Percentiles rank a stretch among this genome's conserved stretches.
Evolutionary conservation across 2,329 filamentous ascomycete genomes (phyloP).

Genomic region (Fusarium sp.): DNA sequence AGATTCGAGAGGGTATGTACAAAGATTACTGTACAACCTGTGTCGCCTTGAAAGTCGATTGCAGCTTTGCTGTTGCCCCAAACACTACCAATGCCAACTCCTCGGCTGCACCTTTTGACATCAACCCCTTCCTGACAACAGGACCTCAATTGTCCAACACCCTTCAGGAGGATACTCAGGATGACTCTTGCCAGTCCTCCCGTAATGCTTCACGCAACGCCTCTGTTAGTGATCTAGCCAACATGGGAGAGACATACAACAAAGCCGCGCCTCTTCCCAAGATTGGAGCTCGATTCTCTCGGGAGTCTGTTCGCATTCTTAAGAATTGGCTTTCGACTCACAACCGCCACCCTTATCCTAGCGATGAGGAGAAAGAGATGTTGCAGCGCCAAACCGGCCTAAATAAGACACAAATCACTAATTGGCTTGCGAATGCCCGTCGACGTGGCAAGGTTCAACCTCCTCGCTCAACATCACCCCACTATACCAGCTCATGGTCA

Average conservation of each 20-base stretch:
- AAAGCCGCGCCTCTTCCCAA: conserved; percentile 63
- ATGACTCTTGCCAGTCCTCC: conserved; percentile 44
- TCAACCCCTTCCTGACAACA: conserved; percentile 61
- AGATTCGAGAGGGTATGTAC: conserved; percentile 69
- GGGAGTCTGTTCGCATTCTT: conserved; percentile 82
- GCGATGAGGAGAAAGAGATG: conserved; percentile 85
- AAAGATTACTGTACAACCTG: conserved; percentile 73
- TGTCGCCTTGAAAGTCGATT: conserved; percentile 69
- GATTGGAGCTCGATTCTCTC: conserved; percentile 80
- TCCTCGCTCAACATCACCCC: conserved; percentile 76
- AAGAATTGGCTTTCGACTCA: conserved; percentile 89
- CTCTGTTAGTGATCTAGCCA: conserved; percentile 48
- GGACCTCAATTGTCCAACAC: conserved; percentile 58
- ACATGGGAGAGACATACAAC: conserved; percentile 45
- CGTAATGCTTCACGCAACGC: conserved; percentile 47
- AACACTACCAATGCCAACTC: conserved; percentile 50
- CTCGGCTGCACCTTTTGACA: conserved; percentile 56
- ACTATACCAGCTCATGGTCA: conserved; percentile 69
- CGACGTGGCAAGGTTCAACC: conserved; percentile 82
- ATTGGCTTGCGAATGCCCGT: conserved; percentile 92
- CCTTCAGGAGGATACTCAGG: conserved; percentile 44
- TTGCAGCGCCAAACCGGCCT: conserved; percentile 84
- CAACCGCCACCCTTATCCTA: conserved; percentile 86
- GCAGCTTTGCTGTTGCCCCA: conserved; percentile 64
- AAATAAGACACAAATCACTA: conserved; percentile 85